Base-by-base conservation (phyloP, 2,329 filamentous ascomycete species). In the Claviceps quebecensis region DNA sequence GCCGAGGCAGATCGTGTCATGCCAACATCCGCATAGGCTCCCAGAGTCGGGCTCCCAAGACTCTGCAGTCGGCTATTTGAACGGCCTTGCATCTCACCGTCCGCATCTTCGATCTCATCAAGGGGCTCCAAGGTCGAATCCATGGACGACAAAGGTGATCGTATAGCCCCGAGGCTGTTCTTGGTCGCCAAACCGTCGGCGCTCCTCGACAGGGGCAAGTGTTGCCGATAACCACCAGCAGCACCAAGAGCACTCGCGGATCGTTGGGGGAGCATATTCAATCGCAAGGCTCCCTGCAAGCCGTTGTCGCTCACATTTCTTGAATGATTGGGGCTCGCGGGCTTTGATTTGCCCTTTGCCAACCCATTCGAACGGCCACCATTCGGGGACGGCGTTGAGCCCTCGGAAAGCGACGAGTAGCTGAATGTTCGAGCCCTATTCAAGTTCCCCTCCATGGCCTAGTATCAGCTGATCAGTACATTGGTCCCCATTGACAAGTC, bases 401-500 rank as follows among this genome's bases (percentile, higher is more conserved):
- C 68, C 52, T 73, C 72, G 2, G 75, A 78, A 3, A 64, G 53
- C 38, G 65, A 56, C 9, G 65, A 60, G 54, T 66, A 56, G 67
- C 68, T 61, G 72, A 87, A 72, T 9, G 84, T 81, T 59, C 87
- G 80, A 34, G 88, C 90, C 54, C 87, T 83, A 52, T 77, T 83
- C 19, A 96, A 73, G 59, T 96, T 96, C 39, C 85, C 88, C 68
- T 96, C 91, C 89, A 96, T 95, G 36, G 87, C 86, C 88, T 94
- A 64, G 22, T 3, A 6, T 23, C 48, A 51, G 39, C 34, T 38
- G 19, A 14, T 54, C 47, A 52, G 54, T 6, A 16, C 40, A 19
- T 5, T 29, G 34, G 26, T 17, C 16, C 38, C 2, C 22, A 11
- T 14, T 6, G 13, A n/a, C 22, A 14, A 9, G 11, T 17, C 39